These are phyloP conservation scores for Colletotrichum graminicola DNA, from an alignment of 2,329 filamentous ascomycete genomes.

Conservation along the genomic window DNA sequence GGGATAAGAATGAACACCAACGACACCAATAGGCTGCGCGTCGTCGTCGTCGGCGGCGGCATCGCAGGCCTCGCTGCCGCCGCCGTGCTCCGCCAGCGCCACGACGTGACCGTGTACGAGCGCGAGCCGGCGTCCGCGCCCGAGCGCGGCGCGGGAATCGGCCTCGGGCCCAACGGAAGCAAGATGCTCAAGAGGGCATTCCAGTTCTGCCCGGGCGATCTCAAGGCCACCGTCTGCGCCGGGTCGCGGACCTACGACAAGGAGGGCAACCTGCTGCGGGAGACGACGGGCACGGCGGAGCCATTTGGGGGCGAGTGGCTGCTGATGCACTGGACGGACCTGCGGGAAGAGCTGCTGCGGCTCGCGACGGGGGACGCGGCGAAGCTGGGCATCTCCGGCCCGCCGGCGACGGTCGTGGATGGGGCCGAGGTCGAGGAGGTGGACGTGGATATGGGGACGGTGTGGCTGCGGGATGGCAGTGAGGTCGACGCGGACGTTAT, in stretches of 20 bases:
- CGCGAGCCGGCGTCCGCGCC: constrained; percentile 28
- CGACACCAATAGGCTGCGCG: constrained; percentile 20
- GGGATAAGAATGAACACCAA: not conserved
- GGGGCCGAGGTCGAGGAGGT: constrained; percentile 14
- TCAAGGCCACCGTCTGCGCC: constrained; percentile 26
- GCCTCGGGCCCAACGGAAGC: constrained; percentile 34
- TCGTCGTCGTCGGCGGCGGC: constrained; percentile 32
- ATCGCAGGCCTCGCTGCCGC: constrained; percentile 36
- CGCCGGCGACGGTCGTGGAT: constrained; percentile 14
- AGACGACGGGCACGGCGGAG: constrained; percentile 33
- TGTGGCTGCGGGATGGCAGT: constrained; percentile 13
- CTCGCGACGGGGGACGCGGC: constrained; percentile 35
- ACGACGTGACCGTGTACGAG: constrained; percentile 32
- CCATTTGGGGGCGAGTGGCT: constrained; percentile 38
- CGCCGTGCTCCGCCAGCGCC: constrained; percentile 30
- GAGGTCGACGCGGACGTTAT: constrained; percentile 23
- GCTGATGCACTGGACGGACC: constrained; percentile 26
- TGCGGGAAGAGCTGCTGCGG: constrained; percentile 18
- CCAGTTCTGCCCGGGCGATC: constrained; percentile 6
- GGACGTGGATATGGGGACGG: constrained; percentile 24
- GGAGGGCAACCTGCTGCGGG: constrained; percentile 33
- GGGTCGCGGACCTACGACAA: constrained; percentile 33
- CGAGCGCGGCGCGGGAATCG: constrained; percentile 33
- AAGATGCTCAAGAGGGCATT: constrained; percentile 37
- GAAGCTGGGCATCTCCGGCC: constrained; percentile 29